These are phyloP conservation scores for Cucumis sativus DNA, from an alignment of 306 rosid species.

Conservation along the genomic window DNA sequence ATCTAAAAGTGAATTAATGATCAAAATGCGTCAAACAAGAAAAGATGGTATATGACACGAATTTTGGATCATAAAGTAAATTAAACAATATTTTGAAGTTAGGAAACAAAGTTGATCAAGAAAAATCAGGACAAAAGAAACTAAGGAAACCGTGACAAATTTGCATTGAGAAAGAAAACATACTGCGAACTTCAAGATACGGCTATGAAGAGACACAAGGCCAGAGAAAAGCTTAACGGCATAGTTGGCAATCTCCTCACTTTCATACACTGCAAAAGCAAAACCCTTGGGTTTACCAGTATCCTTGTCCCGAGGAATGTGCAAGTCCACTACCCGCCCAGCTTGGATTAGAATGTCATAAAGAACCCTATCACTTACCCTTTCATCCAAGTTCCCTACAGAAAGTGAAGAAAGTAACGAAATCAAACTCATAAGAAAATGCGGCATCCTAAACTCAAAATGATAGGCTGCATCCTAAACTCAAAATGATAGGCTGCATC, in stretches of 20 bases:
- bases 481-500: background rate
- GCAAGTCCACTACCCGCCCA: constrained; percentile 66
- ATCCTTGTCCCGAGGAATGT: constrained; percentile 85
- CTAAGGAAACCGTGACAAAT: background rate
- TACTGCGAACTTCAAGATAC: constrained; percentile 85
- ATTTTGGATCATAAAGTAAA: no score
- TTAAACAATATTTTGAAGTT: background rate
- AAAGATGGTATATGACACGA: no score
- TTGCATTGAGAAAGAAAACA: constrained; percentile 2
- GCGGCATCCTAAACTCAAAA: background rate
- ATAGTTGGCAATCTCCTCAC: constrained; percentile 70
- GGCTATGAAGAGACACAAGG: constrained; percentile 63
- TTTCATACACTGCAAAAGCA: constrained; percentile 89
- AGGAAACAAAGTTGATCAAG: constrained; percentile 2
- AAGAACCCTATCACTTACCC: constrained; percentile 72
- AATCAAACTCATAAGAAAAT: background rate
- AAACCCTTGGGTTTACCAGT: constrained; percentile 59
- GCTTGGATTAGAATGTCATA: constrained; percentile 84
- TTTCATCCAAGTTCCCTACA: constrained; percentile 85
- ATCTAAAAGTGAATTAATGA: background rate
- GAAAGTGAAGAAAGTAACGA: background rate
- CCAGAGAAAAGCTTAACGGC: constrained; percentile 90
- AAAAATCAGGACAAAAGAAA: background rate
- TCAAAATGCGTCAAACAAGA: background rate
- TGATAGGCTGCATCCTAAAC: background rate